phyloP scores from a whole-genome alignment of 192 early-diverging fungal species.

The Rhizophagus clarus region DNA sequence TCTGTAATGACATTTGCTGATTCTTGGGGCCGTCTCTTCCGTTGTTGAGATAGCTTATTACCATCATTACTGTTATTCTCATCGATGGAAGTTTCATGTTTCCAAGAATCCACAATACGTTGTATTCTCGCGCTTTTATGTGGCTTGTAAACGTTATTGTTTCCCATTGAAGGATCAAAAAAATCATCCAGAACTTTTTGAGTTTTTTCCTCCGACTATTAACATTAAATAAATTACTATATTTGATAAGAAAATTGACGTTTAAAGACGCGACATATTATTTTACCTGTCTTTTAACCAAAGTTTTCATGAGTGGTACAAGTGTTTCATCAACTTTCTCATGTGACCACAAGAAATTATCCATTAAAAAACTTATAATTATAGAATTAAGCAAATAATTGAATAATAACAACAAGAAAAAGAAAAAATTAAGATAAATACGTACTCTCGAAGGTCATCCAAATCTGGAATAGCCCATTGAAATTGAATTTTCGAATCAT shows the following conservation, averaged over 20 bases:
- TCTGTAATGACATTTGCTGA: background rate
- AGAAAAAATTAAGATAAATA: background rate
- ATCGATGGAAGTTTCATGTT: background rate
- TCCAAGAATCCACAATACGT: constrained; percentile 47
- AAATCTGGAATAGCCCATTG: constrained; percentile 74
- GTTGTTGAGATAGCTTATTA: background rate
- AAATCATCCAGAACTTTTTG: constrained; percentile 45
- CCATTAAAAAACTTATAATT: constrained; percentile 50
- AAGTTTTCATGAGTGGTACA: constrained; percentile 69
- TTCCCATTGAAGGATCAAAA: constrained; percentile 33
- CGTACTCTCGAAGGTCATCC: constrained; percentile 57
- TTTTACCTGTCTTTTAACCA: constrained; percentile 41
- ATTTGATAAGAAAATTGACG: background rate
- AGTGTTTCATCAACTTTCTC: constrained; percentile 68
- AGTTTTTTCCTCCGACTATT: constrained; percentile 26
- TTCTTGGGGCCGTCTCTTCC: background rate
- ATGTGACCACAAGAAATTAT: constrained; percentile 63
- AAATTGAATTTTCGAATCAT: constrained; percentile 59
- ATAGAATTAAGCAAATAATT: background rate
- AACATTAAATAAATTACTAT: background rate
- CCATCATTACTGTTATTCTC: background rate
- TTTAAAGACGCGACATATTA: background rate
- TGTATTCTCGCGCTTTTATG: constrained; percentile 49
- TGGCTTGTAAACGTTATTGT: constrained; percentile 8
- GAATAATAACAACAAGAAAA: background rate